These are phyloP conservation scores for Acacia concinna DNA, from an alignment of 331 rosid species.

Conservation along the genomic window DNA sequence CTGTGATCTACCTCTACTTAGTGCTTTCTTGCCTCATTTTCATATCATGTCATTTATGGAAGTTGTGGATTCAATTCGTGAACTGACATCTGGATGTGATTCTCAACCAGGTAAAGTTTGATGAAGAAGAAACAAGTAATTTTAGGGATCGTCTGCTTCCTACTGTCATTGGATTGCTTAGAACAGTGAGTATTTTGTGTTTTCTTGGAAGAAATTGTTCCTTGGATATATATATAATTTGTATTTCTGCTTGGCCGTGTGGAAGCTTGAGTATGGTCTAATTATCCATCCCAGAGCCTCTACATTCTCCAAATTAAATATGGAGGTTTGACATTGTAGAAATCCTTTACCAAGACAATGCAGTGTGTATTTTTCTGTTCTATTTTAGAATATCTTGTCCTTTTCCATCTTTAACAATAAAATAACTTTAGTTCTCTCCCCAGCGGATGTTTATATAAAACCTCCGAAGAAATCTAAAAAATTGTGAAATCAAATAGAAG, in stretches of 20 bases:
- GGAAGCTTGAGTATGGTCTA: constrained; percentile 29
- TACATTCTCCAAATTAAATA: background rate
- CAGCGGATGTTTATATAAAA: background rate
- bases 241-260: constrained; percentile 10
- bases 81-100: constrained; percentile 37
- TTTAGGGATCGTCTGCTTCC: constrained; percentile 90
- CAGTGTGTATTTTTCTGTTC: constrained; percentile 16
- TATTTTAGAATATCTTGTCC: constrained; percentile 28
- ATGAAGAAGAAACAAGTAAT: constrained; percentile 77
- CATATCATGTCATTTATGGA: constrained; percentile 15
- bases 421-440: background rate
- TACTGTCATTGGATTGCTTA: constrained; percentile 87
- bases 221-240: constrained; percentile 3
- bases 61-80: constrained; percentile 30
- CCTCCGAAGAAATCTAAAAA: background rate
- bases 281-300: background rate
- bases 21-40: background rate
- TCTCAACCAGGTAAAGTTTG: constrained; percentile 66
- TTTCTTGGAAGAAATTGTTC: constrained; percentile 12
- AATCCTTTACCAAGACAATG: constrained; percentile 22
- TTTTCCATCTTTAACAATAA: background rate
- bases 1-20: constrained; percentile 4
- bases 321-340: background rate
- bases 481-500: background rate
- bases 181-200: constrained; percentile 77